A percentile compares a stretch with the other conserved stretches of the same genome.
These are phyloP conservation scores for Solanum appendiculatum DNA, from an alignment of 257 asterid species.

Conservation along the genomic window DNA sequence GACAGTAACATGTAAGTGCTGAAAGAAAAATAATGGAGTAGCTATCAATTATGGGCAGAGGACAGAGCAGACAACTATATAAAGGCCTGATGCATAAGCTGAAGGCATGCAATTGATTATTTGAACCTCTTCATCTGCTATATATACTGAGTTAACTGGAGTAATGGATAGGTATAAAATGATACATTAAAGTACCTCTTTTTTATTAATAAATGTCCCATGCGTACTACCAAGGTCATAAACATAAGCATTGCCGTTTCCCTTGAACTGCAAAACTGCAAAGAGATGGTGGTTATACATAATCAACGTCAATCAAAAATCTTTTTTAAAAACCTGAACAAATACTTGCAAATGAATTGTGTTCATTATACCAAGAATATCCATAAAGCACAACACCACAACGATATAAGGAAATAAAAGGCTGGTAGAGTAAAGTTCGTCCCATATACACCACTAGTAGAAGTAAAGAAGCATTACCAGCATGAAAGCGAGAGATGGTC, in stretches of 20 bases:
- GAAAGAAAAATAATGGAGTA: not conserved
- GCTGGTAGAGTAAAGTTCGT: not conserved
- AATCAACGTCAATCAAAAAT: not conserved
- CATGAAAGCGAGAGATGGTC: constrained; percentile 88
- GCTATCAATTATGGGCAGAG: not conserved
- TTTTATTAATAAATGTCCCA: constrained; percentile 86
- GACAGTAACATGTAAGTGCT: not conserved
- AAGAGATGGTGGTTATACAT: constrained; percentile 11
- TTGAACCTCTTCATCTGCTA: not conserved
- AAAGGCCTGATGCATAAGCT: not conserved
- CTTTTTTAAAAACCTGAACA: not conserved
- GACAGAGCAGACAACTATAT: not conserved
- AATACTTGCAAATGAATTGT: not conserved
- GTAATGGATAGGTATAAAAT: not conserved
- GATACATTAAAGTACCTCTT: constrained; percentile 37
- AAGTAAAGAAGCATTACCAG: constrained; percentile 45
- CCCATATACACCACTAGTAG: not conserved
- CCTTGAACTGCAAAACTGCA: constrained; percentile 87
- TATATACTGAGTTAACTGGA: not conserved
- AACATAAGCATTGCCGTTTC: constrained; percentile 60
- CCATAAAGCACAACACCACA: not conserved
- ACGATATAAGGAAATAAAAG: not conserved
- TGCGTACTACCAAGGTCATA: constrained; percentile 95
- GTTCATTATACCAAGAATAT: not conserved
- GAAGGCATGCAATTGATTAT: not conserved